Conservation (phyloP, 108 stramenopile genomes). For the Fistulifera solaris region DNA sequence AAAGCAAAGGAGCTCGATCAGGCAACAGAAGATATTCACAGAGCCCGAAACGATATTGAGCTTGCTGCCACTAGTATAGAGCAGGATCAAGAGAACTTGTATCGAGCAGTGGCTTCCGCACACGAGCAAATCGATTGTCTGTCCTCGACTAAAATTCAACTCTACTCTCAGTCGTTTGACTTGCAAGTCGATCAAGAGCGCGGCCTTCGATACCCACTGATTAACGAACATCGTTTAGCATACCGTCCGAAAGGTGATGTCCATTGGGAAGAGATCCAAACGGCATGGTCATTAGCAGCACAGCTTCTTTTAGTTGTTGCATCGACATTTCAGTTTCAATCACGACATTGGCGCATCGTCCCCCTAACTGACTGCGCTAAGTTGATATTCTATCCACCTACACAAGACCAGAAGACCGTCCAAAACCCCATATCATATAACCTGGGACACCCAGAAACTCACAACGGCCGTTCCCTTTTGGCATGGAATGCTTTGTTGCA, state of each 20-base stretch:
- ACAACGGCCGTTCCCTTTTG: slow-evolving; percentile 13
- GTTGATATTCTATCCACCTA: slow-evolving; percentile 24
- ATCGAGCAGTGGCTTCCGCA: neutral
- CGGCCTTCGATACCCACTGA: slow-evolving; percentile 47
- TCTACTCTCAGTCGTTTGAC: slow-evolving; percentile 28
- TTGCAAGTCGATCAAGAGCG: slow-evolving; percentile 38
- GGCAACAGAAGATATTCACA: neutral
- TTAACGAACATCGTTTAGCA: slow-evolving; percentile 48
- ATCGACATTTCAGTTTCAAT: slow-evolving; percentile 25
- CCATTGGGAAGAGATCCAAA: slow-evolving; percentile 13
- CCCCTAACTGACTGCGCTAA: slow-evolving; percentile 51
- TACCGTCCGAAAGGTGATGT: slow-evolving; percentile 39
- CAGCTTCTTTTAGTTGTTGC: slow-evolving; percentile 41
- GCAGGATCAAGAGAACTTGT: neutral
- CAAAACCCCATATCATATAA: slow-evolving; percentile 5
- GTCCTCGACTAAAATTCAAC: slow-evolving; percentile 12
- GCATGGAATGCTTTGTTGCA: slow-evolving; percentile 45
- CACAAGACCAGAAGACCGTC: neutral
- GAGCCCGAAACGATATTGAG: slow-evolving; percentile 9
- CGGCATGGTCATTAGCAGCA: slow-evolving; percentile 33
- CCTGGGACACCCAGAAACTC: slow-evolving; percentile 15
- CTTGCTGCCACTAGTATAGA: neutral
- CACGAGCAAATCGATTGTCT: slow-evolving; percentile 28
- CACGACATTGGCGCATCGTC: slow-evolving; percentile 42
- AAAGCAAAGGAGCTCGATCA: slow-evolving; percentile 9